Percentiles rank a stretch among this genome's conserved stretches.
Conservation (phyloP, 2,329 filamentous ascomycete genomes). For the Claviceps pusilla region DNA sequence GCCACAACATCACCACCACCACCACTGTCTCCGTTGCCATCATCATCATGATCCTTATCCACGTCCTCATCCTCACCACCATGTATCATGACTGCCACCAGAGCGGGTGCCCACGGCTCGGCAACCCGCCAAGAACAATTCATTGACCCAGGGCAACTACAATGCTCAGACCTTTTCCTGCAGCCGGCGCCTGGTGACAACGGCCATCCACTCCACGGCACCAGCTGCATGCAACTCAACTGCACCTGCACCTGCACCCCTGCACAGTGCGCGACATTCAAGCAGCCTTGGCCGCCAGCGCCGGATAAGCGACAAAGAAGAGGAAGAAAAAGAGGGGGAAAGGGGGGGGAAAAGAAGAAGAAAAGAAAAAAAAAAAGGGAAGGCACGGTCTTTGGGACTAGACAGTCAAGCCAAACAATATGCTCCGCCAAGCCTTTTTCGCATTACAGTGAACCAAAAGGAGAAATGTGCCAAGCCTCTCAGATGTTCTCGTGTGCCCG, state of each 20-base stretch:
- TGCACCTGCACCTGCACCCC: neutral
- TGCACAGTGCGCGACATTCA: neutral
- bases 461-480: slow-evolving; percentile 3
- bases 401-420: neutral
- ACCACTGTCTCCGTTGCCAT: too few species aligned
- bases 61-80: neutral
- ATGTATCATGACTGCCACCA: neutral
- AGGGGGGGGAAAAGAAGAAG: neutral
- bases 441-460: neutral
- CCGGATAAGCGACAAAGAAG: too few species aligned
- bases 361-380: neutral
- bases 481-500: neutral
- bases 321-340: too few species aligned
- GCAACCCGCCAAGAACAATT: too few species aligned
- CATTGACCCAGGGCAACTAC: neutral
- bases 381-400: too few species aligned
- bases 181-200: neutral
- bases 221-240: neutral
- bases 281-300: neutral
- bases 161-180: neutral
- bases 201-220: neutral
- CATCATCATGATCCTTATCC: neutral
- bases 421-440: neutral
- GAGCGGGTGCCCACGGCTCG: neutral
- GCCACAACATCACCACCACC: too few species aligned